Conservation (phyloP, 192 early-diverging fungal species). For the Podila verticillata region DNA sequence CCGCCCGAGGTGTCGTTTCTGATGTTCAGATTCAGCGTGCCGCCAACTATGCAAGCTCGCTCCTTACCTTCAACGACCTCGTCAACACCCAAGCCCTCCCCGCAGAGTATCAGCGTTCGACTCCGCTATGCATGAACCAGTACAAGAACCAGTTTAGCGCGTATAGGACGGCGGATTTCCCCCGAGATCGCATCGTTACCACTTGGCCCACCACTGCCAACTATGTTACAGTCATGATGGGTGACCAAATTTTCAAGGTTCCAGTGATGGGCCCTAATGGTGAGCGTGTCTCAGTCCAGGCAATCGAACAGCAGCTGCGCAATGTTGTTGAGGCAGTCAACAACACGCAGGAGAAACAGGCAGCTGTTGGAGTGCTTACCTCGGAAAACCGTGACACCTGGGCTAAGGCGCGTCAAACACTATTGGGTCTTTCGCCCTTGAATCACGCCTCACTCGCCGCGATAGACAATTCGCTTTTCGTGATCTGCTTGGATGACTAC, state of each 20-base stretch:
- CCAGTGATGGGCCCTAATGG: constrained; percentile 77
- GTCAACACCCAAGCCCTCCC: constrained; percentile 73
- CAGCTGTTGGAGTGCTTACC: constrained; percentile 83
- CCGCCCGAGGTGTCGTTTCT: constrained; percentile 65
- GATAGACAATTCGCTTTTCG: constrained; percentile 87
- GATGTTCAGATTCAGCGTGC: constrained; percentile 82
- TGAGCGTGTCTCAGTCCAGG: constrained; percentile 63
- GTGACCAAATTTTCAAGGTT: constrained; percentile 87
- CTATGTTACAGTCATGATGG: constrained; percentile 87
- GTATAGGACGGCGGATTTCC: constrained; percentile 74
- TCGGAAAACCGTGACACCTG: constrained; percentile 91
- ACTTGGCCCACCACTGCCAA: constrained; percentile 76
- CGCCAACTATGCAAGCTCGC: constrained; percentile 73
- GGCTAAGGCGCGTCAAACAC: constrained; percentile 59
- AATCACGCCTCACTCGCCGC: constrained; percentile 61
- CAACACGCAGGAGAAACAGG: constrained; percentile 56
- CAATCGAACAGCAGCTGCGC: constrained; percentile 53
- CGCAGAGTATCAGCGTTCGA: constrained; percentile 73
- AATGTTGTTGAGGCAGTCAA: constrained; percentile 59
- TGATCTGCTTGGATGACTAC: constrained; percentile 87
- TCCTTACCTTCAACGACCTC: constrained; percentile 79
- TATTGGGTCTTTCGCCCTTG: constrained; percentile 39
- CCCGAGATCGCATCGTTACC: constrained; percentile 75
- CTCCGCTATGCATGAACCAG: constrained; percentile 95
- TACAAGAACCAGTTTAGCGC: constrained; percentile 88